Base-by-base conservation (phyloP, 1,284 basidiomycete genomes). In the Chondrostereum purpureum region DNA sequence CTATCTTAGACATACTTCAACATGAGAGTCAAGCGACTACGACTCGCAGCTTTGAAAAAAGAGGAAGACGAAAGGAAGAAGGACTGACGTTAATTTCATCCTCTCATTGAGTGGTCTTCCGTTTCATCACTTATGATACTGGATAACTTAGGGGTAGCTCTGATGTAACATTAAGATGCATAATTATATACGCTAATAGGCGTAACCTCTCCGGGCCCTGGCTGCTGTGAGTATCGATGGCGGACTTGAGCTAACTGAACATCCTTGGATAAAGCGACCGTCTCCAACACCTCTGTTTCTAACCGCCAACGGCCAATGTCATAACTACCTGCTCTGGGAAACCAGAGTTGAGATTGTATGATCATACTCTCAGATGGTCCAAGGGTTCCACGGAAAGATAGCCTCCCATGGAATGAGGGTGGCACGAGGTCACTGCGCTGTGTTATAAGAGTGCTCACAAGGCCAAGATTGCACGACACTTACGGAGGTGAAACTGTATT, bases 1-100 rank as follows among this genome's bases (percentile, higher is more conserved):
- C n/a, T n/a, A n/a, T n/a, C 21, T 22, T 51, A 88, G 84, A 86
- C 83, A 3, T 75, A 80, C 60, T 83, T 87, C 68, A 88, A 86
- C 58, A 72, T 76, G 45, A 75, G 76, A 45, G 66, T 81, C 50
- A 89, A 88, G 69, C 72, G 72, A 55, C 53, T 78, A 45, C 71
- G 72, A 13, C 60, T 81, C 42, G 73, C 75, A n/a, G 72, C 73
- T 37, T 62, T 66, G 44, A 75, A 71, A 59, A 77, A 74, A 54
- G 71, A 78, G 24, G 62, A 64, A 22, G 56, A 61, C 44, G 67
- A 73, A 55, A 66, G 67, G 49, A 55, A 60, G 53, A n/a, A n/a
- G n/a, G n/a, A n/a, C n/a, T 55, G 27, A 31, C 27, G 27, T 8
- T 31, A n/a, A n/a, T n/a, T n/a, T n/a, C n/a, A n/a, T n/a, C n/a